phyloP scores from a whole-genome alignment of 2,329 filamentous ascomycete genomes.

The Hypomyces perniciosus region DNA sequence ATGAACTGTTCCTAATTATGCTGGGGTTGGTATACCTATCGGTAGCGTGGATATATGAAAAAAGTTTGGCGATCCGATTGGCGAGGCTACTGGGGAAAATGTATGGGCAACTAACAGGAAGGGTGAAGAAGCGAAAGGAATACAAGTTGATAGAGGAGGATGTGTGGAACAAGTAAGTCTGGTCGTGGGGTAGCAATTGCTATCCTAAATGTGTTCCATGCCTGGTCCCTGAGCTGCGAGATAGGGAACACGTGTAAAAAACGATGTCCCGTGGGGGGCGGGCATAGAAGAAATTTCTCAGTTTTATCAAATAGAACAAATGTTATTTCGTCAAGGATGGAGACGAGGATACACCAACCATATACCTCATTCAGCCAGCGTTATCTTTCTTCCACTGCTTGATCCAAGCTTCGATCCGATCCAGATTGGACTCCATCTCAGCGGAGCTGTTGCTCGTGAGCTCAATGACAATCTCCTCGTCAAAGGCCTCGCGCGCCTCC shows the following conservation, averaged over 20 bases:
- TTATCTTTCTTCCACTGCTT: constrained; percentile 71
- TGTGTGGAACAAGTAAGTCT: neutral
- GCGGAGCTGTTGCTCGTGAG: constrained; percentile 74
- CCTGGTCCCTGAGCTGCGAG: no score
- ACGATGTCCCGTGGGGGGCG: no score
- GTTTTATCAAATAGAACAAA: neutral
- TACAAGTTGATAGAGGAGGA: constrained; percentile 12
- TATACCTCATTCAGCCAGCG: neutral
- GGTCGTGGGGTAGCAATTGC: no score
- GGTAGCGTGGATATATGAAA: constrained; percentile 66
- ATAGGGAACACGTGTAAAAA: no score
- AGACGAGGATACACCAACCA: neutral
- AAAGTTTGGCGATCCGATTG: constrained; percentile 60
- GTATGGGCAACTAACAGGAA: constrained; percentile 51
- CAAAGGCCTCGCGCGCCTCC: constrained; percentile 82
- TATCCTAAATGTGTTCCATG: no score
- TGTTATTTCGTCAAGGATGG: neutral
- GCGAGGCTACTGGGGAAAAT: constrained; percentile 60
- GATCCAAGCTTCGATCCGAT: constrained; percentile 76
- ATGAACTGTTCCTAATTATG: constrained; percentile 64
- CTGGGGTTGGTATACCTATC: constrained; percentile 65
- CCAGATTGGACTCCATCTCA: constrained; percentile 84
- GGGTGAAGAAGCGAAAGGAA: constrained; percentile 67
- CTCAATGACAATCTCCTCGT: constrained; percentile 82
- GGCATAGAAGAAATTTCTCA: no score